phyloP scores from a whole-genome alignment of 1,139 yeast genomes.

The Kodamaea plutei region DNA sequence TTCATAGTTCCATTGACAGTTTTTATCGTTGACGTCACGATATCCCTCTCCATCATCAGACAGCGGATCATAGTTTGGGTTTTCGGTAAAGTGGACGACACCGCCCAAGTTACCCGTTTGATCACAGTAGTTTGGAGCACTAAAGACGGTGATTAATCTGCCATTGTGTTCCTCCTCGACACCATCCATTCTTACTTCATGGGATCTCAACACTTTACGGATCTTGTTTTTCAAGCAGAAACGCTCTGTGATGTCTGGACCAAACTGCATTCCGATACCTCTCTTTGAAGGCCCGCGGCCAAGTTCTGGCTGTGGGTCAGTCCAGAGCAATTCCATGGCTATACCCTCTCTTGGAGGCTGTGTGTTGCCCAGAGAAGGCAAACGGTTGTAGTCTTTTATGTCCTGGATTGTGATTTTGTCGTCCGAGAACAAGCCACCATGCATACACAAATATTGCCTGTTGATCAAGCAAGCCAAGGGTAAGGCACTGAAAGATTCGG shows the following conservation, averaged over 20 bases:
- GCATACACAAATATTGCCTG: constrained; percentile 77
- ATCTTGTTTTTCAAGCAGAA: constrained; percentile 72
- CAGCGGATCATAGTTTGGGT: constrained; percentile 25
- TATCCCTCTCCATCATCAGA: constrained; percentile 50
- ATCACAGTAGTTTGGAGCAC: constrained; percentile 98
- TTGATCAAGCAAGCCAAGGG: constrained; percentile 86
- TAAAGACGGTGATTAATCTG: constrained; percentile 81
- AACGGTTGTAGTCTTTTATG: constrained; percentile 66
- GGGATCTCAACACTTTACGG: constrained; percentile 84
- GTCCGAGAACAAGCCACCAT: constrained; percentile 89
- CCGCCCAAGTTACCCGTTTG: constrained; percentile 89
- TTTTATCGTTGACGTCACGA: constrained; percentile 39
- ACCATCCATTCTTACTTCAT: constrained; percentile 92
- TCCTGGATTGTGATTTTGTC: constrained; percentile 70
- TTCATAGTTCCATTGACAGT: constrained; percentile 48
- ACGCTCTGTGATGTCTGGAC: constrained; percentile 85
- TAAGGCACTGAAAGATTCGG: constrained; percentile 80
- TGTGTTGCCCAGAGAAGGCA: constrained; percentile 48
- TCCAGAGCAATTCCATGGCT: constrained; percentile 96
- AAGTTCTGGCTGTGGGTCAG: constrained; percentile 79
- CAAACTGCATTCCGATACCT: constrained; percentile 94
- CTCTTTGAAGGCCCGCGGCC: constrained; percentile 90
- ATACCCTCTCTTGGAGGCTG: constrained; percentile 92
- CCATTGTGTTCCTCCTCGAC: constrained; percentile 86
- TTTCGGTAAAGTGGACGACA: constrained; percentile 58